Conservation (phyloP, 176 grass and related monocot species). For the Lolium rigidum region DNA sequence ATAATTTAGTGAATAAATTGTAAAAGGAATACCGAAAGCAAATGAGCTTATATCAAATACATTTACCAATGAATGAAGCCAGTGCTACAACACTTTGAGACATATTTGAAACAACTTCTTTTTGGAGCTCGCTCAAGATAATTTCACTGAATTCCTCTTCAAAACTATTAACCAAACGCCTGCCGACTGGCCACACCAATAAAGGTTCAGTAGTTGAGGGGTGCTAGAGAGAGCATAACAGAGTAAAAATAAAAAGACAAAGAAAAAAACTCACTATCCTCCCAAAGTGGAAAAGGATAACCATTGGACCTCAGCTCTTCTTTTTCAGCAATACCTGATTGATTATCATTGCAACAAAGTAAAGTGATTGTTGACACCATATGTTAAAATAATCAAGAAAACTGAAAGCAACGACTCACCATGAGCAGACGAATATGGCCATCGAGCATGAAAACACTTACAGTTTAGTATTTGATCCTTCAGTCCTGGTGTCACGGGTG, state of each 20-base stretch:
- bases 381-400: background rate
- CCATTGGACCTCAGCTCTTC: background rate
- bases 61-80: background rate
- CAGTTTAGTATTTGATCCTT: background rate
- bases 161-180: background rate
- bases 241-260: background rate
- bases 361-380: background rate
- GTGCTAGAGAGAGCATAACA: background rate
- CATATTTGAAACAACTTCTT: background rate
- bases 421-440: background rate
- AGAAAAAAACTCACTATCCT: constrained; percentile 1
- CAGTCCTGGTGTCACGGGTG: background rate
- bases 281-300: background rate
- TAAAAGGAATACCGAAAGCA: background rate
- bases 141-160: background rate
- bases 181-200: background rate
- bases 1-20: background rate
- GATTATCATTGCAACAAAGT: background rate
- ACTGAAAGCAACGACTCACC: background rate
- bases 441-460: no score
- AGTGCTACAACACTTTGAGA: background rate
- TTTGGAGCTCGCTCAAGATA: background rate
- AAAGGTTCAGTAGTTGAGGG: background rate
- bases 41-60: background rate
- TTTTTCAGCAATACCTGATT: no score